Base-by-base conservation (phyloP, 306 rosid genomes). In the Ammopiptanthus mongolicus region DNA sequence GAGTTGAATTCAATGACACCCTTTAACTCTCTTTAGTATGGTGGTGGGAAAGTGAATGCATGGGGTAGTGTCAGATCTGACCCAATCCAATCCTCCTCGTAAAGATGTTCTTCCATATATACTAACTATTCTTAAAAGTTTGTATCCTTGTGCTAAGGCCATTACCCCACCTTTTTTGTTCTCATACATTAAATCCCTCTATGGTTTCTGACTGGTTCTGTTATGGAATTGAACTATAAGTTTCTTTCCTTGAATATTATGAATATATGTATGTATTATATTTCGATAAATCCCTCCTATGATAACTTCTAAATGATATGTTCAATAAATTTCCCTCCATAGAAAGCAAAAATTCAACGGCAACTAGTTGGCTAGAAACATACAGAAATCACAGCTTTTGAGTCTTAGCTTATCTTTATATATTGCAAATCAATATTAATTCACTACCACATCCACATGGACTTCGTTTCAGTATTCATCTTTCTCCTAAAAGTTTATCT, bases 51-150 rank as follows among this genome's bases (percentile, higher is more conserved):
- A 71, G 78, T 76, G 63, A 74, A 87, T 84, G 83, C 83, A 78
- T 84, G 79, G 79, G 69, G 65, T 67, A 29, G 41, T 84, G 88
- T 87, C 88, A 76, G 83, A 84, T 87, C 86, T 82, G 60, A 82
- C 75, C 88, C 88, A 79, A 81, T 75, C 88, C 88, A 79, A 81
- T 79, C 88, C 86, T 87, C 81, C 83, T 76, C 78, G 83, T 73
- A 82, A 81, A 73, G 63, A 67, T 81, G 74, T 75, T 78, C 76
- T 81, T 81, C 84, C 86, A 52, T 65, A 12, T 81, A 36, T 78
- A 41, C 77, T 63, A 50, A 67, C 86, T 48, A 58, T 78, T 75
- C 84, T 75, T 47, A 60, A 52, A 80, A 58, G 79, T 75, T 11
- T 62, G 15, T 28, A 68, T 63, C 75, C 73, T 59, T 75, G 5